phyloP scores from a whole-genome alignment of 441 rosid species.

The Geranium incanum region DNA sequence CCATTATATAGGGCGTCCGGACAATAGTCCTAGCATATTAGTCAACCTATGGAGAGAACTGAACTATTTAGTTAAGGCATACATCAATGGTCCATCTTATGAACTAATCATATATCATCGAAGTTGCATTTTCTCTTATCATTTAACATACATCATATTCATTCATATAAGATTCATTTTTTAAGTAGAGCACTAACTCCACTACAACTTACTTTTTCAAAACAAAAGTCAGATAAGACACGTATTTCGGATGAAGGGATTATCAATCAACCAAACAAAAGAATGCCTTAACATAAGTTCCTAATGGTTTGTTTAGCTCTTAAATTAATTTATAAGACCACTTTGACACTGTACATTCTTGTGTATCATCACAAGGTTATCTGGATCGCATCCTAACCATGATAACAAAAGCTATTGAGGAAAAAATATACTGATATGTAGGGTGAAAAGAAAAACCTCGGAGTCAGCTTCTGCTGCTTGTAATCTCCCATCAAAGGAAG shows the following conservation, averaged over 20 bases:
- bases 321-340: background rate
- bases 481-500: conserved; percentile 46
- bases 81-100: background rate
- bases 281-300: background rate
- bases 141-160: no score
- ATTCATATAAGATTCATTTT: no score
- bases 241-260: background rate
- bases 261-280: no score
- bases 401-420: background rate
- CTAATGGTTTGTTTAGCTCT: background rate
- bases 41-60: no score
- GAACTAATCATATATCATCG: background rate
- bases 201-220: no score
- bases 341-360: no score
- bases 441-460: conserved; percentile 40
- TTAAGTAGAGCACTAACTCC: background rate
- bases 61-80: no score
- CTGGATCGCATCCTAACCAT: background rate
- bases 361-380: background rate
- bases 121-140: background rate
- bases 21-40: no score
- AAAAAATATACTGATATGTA: background rate
- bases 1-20: no score
- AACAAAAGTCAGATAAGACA: background rate
- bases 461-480: conserved; percentile 60